These are phyloP conservation scores for Backusella westeae DNA, from an alignment of 192 early-diverging fungal genomes.

Conservation along the genomic window DNA sequence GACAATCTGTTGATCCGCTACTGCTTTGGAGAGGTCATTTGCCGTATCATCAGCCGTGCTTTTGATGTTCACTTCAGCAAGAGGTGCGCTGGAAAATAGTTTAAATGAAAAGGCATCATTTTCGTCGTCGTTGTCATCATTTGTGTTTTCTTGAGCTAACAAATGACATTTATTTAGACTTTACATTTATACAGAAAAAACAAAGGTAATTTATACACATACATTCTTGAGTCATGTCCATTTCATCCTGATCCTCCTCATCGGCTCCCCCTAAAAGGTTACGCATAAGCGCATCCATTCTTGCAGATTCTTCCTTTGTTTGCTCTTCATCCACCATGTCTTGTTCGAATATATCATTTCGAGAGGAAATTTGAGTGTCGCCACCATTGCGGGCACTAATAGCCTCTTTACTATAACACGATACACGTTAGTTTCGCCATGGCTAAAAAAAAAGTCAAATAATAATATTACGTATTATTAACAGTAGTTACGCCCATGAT, in stretches of 20 bases:
- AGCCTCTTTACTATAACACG: not conserved
- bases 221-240: not conserved
- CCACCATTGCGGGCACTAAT: not conserved
- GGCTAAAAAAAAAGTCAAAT: not conserved
- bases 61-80: constrained; percentile 24
- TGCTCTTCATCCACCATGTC: not conserved
- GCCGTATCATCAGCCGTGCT: not conserved
- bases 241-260: not conserved
- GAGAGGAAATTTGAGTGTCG: not conserved
- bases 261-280: constrained; percentile 2
- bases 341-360: constrained; percentile 10
- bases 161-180: not conserved
- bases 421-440: not conserved
- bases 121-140: not conserved
- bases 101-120: constrained; percentile 21
- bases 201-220: not conserved
- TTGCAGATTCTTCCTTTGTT: not conserved
- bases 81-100: constrained; percentile 21
- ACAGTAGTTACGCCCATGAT: not conserved
- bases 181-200: not conserved
- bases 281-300: constrained; percentile 19
- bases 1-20: constrained; percentile 19
- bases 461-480: not conserved
- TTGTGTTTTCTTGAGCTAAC: not conserved
- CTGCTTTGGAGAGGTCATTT: constrained; percentile 9